These are phyloP conservation scores for Kwoniella sp. DNA, from an alignment of 768 basidiomycete species.

Conservation along the genomic window DNA sequence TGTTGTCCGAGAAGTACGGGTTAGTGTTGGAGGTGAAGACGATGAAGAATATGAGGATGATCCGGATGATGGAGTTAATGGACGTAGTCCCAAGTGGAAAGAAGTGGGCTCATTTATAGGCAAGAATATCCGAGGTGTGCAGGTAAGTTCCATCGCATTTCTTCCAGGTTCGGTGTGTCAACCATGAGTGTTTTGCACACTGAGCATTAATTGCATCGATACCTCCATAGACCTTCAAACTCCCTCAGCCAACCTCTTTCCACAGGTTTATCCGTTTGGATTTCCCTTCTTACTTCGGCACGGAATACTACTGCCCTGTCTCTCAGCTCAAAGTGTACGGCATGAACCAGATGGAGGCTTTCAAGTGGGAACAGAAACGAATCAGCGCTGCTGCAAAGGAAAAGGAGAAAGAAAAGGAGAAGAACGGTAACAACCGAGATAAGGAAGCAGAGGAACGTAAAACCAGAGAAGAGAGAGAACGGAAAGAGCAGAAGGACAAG, in stretches of 20 bases:
- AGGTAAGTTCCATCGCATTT: slow-evolving; percentile 61
- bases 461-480: slow-evolving; percentile 19
- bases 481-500: slow-evolving; percentile 15
- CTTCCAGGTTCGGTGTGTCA: no score
- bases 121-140: slow-evolving; percentile 88
- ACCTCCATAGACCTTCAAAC: slow-evolving; percentile 53
- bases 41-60: slow-evolving; percentile 46
- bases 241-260: slow-evolving; percentile 61
- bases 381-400: slow-evolving; percentile 27
- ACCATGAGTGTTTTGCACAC: no score
- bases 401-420: slow-evolving; percentile 29
- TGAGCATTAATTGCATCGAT: no score
- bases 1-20: slow-evolving; percentile 86
- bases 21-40: slow-evolving; percentile 65
- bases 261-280: slow-evolving; percentile 93
- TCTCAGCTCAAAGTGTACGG: slow-evolving; percentile 92
- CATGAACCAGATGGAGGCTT: slow-evolving; percentile 92
- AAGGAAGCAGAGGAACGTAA: slow-evolving; percentile 28
- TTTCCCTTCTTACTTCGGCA: slow-evolving; percentile 88
- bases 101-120: slow-evolving; percentile 74
- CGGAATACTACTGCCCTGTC: slow-evolving; percentile 94
- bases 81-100: slow-evolving; percentile 60
- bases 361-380: slow-evolving; percentile 68
- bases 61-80: slow-evolving; percentile 15
- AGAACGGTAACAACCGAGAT: slow-evolving; percentile 19